Conservation (phyloP, 2,329 filamentous ascomycete species). For the Penicillium digitatum region DNA sequence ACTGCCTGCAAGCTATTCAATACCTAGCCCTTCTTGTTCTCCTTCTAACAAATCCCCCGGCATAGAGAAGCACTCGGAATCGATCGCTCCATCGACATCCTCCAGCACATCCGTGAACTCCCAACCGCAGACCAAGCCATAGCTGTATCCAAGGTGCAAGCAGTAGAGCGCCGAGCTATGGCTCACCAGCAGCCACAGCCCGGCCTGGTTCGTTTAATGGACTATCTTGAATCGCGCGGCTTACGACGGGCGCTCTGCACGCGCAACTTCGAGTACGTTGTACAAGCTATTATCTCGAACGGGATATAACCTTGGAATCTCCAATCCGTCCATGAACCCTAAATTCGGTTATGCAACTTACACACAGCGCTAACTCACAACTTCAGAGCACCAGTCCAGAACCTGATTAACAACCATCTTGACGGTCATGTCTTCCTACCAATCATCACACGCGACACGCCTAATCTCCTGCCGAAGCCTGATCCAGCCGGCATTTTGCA, state of each 20-base stretch:
- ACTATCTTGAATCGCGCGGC: constrained; percentile 65
- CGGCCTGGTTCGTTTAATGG: constrained; percentile 73
- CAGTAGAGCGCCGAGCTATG: constrained; percentile 81
- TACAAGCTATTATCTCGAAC: background rate
- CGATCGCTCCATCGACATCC: constrained; percentile 70
- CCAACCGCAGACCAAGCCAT: constrained; percentile 57
- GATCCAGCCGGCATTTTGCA: constrained; percentile 82
- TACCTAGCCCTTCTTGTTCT: too few species aligned
- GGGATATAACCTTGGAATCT: background rate
- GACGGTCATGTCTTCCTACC: constrained; percentile 65
- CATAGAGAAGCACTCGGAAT: constrained; percentile 62
- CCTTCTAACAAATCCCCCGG: background rate
- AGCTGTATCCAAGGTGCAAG: constrained; percentile 70
- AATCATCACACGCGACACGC: constrained; percentile 75
- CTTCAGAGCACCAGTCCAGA: constrained; percentile 39
- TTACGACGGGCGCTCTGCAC: constrained; percentile 86
- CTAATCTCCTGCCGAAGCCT: constrained; percentile 68
- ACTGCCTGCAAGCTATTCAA: background rate
- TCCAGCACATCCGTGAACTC: constrained; percentile 78
- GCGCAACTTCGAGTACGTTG: constrained; percentile 73
- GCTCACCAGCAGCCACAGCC: constrained; percentile 72
- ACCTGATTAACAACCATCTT: constrained; percentile 66
- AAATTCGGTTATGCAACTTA: background rate
- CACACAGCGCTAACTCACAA: background rate
- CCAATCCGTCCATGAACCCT: too few species aligned